phyloP scores from a whole-genome alignment of 768 basidiomycete species.

The Xerocomellus amylosporus region DNA sequence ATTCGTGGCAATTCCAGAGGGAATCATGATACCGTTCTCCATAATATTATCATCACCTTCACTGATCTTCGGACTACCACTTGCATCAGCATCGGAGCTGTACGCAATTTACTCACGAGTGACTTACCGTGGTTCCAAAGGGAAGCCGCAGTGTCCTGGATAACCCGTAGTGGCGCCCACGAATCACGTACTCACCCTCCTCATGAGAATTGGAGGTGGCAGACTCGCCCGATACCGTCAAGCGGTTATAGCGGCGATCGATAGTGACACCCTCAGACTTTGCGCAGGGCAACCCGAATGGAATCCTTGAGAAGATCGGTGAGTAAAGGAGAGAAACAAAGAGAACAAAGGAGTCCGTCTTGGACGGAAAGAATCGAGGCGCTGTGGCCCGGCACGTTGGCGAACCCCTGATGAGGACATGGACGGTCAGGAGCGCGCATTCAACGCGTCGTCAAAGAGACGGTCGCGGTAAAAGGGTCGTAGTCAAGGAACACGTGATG shows the following conservation, averaged over 20 bases:
- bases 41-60: conserved; percentile 45
- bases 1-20: background rate
- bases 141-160: conserved; percentile 44
- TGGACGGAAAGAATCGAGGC: conserved; percentile 11
- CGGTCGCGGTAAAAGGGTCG: background rate
- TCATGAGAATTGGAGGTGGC: conserved; percentile 34
- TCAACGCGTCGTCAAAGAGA: conserved; percentile 1
- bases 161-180: conserved; percentile 46
- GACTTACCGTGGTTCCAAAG: conserved; percentile 40
- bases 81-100: background rate
- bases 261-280: conserved; percentile 48
- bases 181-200: conserved; percentile 40
- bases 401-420: background rate
- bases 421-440: conserved; percentile 5
- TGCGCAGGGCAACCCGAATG: conserved; percentile 53
- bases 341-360: conserved; percentile 3
- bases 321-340: rapidly evolving
- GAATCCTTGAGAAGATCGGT: no score
- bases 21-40: conserved; percentile 30
- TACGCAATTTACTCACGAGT: no score
- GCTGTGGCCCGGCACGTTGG: background rate
- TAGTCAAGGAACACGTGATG: conserved; percentile 3
- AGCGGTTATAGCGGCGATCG: conserved; percentile 39
- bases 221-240: conserved; percentile 48
- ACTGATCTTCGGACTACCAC: conserved; percentile 40